A percentile compares a stretch with the other conserved stretches of the same genome.
phyloP scores from a whole-genome alignment of 768 basidiomycete genomes.

The Kondoa malvinella region DNA sequence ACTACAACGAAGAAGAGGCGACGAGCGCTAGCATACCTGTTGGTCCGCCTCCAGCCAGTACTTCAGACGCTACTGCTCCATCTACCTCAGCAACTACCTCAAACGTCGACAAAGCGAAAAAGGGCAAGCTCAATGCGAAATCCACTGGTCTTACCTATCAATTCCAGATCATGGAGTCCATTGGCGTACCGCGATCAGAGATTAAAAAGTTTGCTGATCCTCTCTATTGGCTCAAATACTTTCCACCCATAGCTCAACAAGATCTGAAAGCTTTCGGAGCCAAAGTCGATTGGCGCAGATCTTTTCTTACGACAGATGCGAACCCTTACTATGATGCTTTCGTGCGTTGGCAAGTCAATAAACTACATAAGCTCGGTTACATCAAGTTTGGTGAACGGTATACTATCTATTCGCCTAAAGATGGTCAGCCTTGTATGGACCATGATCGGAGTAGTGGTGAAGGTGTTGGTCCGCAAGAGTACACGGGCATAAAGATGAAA shows the following conservation, averaged over 20 bases:
- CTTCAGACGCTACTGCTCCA: conserved; percentile 34
- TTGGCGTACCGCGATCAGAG: conserved; percentile 61
- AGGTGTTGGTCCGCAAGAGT: conserved; percentile 85
- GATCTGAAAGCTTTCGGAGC: conserved; percentile 82
- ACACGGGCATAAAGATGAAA: conserved; percentile 86
- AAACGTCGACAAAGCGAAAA: conserved; percentile 61
- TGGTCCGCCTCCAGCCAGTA: conserved; percentile 29
- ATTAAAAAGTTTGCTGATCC: conserved; percentile 96
- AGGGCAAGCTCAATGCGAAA: conserved; percentile 86
- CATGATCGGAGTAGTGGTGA: conserved; percentile 94
- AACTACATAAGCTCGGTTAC: conserved; percentile 64
- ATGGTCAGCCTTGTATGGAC: conserved; percentile 99
- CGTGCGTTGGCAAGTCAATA: conserved; percentile 96
- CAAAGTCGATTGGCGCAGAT: conserved; percentile 89
- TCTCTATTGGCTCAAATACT: conserved; percentile 77
- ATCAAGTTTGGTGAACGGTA: conserved; percentile 98
- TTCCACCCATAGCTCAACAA: conserved; percentile 76
- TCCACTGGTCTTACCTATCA: conserved; percentile 87
- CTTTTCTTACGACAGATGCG: conserved; percentile 80
- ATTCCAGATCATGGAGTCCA: conserved; percentile 58
- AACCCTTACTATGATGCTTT: conserved; percentile 97
- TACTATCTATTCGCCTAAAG: conserved; percentile 96
- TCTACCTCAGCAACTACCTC: conserved; percentile 26
- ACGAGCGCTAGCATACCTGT: conserved; percentile 26
- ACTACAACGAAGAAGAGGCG: conserved; percentile 39